Percentiles rank a stretch among this genome's conserved stretches.
Conservation (phyloP, 164 flowering plant genomes). For the Umbellularia californica region DNA sequence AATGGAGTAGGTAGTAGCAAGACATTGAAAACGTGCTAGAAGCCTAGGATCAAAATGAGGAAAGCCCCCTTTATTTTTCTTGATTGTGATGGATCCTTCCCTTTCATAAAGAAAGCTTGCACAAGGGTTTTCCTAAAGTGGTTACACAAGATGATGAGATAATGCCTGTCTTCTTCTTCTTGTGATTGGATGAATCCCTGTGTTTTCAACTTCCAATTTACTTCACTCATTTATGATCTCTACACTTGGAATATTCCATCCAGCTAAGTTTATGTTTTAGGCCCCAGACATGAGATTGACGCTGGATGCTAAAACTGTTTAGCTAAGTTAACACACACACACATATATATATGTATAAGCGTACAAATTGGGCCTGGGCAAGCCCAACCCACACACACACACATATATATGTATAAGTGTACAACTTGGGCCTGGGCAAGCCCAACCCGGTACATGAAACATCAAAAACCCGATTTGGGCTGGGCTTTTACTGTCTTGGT, state of each 20-base stretch:
- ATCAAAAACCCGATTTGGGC: neutral
- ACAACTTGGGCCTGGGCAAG: neutral
- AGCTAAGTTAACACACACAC: neutral
- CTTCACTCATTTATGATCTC: neutral
- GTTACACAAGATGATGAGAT: neutral
- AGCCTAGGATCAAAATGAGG: neutral
- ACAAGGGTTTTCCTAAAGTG: neutral
- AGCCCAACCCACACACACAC: too few relatives aligned
- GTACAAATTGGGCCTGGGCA: neutral
- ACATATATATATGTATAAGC: too few relatives aligned
- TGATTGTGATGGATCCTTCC: neutral
- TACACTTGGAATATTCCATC: neutral
- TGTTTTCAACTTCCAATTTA: neutral
- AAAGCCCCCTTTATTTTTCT: neutral
- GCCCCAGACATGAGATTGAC: neutral
- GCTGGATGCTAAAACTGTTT: neutral
- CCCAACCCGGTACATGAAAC: neutral
- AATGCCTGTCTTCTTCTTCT: too few relatives aligned
- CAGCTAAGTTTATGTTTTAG: neutral
- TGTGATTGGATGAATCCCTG: neutral
- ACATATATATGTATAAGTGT: too few relatives aligned
- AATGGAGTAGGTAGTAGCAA: neutral
- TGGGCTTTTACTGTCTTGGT: neutral
- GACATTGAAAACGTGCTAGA: neutral
- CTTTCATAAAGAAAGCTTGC: neutral